A percentile compares a stretch with the other conserved stretches of the same genome.
Conservation (phyloP, 257 asterid genomes). For the Pogostemon cablin region DNA sequence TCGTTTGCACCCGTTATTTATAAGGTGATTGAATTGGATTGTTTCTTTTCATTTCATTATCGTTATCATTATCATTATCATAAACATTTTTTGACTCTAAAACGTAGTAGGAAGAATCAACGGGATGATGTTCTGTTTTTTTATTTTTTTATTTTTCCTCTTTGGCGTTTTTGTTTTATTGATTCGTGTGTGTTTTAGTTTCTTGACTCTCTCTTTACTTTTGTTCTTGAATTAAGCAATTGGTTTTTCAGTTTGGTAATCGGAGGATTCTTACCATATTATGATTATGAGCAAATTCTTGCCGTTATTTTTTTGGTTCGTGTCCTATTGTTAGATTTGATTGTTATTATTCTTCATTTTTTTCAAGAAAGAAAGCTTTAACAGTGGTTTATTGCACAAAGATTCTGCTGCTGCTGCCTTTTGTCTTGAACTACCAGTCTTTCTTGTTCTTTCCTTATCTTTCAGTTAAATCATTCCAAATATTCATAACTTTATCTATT, state of each 20-base stretch:
- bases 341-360: constrained; percentile 15
- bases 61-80: not conserved
- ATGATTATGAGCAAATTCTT: not conserved
- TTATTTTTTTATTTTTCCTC: not conserved
- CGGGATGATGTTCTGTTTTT: constrained; percentile 4
- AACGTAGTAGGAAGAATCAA: not conserved
- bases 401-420: constrained; percentile 33
- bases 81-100: not conserved
- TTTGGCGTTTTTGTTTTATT: not conserved
- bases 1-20: constrained; percentile 9
- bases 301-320: not conserved
- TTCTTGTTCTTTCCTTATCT: constrained; percentile 28
- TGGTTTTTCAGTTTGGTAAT: not conserved
- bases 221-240: not conserved
- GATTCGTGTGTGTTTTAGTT: not conserved
- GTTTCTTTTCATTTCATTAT: constrained; percentile 2
- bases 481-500: constrained; percentile 1
- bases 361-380: constrained; percentile 24
- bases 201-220: not conserved
- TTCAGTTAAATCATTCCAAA: constrained; percentile 28
- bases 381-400: constrained; percentile 12
- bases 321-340: constrained; percentile 12
- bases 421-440: constrained; percentile 8
- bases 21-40: constrained; percentile 13
- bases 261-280: not conserved